Percentiles rank a stretch among this genome's conserved stretches.
These are phyloP conservation scores for Drechslerella dactyloides DNA, from an alignment of 2,329 filamentous ascomycete genomes.

Conservation along the genomic window DNA sequence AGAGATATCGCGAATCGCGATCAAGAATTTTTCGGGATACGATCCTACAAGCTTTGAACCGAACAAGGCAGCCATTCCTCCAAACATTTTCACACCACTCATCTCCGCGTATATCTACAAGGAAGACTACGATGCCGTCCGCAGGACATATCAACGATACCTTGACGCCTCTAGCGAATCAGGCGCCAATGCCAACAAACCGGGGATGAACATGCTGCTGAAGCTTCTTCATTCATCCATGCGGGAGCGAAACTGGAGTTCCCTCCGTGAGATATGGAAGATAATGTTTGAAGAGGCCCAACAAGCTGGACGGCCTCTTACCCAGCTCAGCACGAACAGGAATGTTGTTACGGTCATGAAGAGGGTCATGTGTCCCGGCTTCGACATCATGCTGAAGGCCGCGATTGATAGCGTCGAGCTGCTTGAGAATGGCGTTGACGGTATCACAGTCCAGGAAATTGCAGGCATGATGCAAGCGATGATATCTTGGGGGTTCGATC, in stretches of 20 bases:
- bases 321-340: slow-evolving; percentile 29
- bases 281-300: slow-evolving; percentile 35
- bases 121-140: slow-evolving; percentile 38
- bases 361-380: slow-evolving; percentile 38
- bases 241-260: slow-evolving; percentile 31
- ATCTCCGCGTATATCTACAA: slow-evolving; percentile 51
- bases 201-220: slow-evolving; percentile 41
- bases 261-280: slow-evolving; percentile 31
- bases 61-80: slow-evolving; percentile 53
- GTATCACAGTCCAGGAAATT: slow-evolving; percentile 28
- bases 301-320: slow-evolving; percentile 20
- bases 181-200: slow-evolving; percentile 26
- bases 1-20: slow-evolving; percentile 52
- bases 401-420: slow-evolving; percentile 28
- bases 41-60: slow-evolving; percentile 52
- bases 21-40: slow-evolving; percentile 51
- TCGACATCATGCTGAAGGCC: slow-evolving; percentile 41
- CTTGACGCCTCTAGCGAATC: slow-evolving; percentile 8
- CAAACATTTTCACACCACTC: slow-evolving; percentile 54
- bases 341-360: slow-evolving; percentile 44
- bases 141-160: slow-evolving; percentile 32
- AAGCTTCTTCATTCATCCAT: slow-evolving; percentile 38
- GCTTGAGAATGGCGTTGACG: not conserved
- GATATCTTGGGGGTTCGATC: slow-evolving; percentile 29
- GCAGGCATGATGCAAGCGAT: slow-evolving; percentile 30